Evolutionary conservation across 768 basidiomycete species (phyloP), one percentile per base, ranked within the genome.

Genomic region (Lentinula sp.): DNA sequence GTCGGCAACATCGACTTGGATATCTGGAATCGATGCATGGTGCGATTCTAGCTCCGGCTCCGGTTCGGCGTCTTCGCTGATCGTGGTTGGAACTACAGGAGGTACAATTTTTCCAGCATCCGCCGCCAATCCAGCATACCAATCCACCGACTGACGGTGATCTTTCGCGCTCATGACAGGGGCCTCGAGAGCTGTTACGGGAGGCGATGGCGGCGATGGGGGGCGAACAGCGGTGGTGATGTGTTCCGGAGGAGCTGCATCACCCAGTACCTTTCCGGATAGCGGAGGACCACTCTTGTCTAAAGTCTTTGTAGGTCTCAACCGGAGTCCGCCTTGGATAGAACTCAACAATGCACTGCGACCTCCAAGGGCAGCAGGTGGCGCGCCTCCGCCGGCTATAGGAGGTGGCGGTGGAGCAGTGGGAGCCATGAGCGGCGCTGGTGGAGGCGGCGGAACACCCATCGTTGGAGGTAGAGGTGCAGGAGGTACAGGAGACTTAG

Each of bases 51-150:
- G 66, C 53, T 64, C 65, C 28, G 69, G 70, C 23, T 77, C 76
- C 40, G 85, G 9, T 32, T 56, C 55, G 8, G 28, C 40, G 1
- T 84, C 83, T 61, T 88, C 91, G 62, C 86, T 85, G 5, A 63
- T 71, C 43, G 81, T 86, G 28, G 82, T 72, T 39, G 86, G 80
- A 65, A 87, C 69, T 51, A 70, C 75, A 57, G 73, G 75, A 34
- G 75, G 67, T 49, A 68, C 68, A 21, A 65, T 45, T 69, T 68
- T 39, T 18, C 78, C 81, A 40, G 75, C 75, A 74, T 96, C 87
- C 42, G 88, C 89, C 11, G 95, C 94, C 11, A 96, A 79, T 35
- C 88, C 89, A 55, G 86, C 83, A 69, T 92, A 94, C 95, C 95
- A 98, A 67, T 93, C 95, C 3, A 96, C 88, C 6, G 87, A 89